Base-by-base conservation (phyloP, 495 filamentous ascomycete genomes). In the Hypoxylon rickii region DNA sequence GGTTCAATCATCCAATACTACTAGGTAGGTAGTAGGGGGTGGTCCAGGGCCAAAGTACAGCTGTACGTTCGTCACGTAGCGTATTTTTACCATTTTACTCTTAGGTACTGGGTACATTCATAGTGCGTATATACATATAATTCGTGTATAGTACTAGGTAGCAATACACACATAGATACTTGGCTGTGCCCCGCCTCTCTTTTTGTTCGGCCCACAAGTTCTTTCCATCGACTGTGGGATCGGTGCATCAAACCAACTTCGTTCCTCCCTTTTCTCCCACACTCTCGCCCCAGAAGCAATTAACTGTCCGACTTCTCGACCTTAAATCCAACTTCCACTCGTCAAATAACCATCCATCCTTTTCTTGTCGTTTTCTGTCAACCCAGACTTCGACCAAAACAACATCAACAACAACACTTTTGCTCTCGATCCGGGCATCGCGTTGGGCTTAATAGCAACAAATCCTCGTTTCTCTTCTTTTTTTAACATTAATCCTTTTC, bases 321-420 rank as follows among this genome's bases (percentile, higher is more conserved):
- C 76, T 76, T 72, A 75, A 79, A 78, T 73, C 71, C 77, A 78
- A 58, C 70, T 72, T 76, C 74, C 71, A 71, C 73, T 50, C 33
- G 73, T 64, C 69, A 70, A 74, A 69, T 69, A 71, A 71, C 58
- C 24, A 29, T 72, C 68, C n/a, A n/a, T n/a, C 65, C 67, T 70
- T 68, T 68, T 63, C 69, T 63, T 62, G 63, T 53, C 48, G 41
- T 57, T 64, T 61, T 72, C 44, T 70, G 69, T 65, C 72, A 61
- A 70, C 66, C 63, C 61, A 58, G 67, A 68, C 66, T 36, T 57
- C 65, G 54, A 58, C 36, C 46, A n/a, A n/a, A n/a, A n/a, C n/a
- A 61, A 42, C 32, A 36, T 7, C n/a, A 56, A 55, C 51, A 57
- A 57, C 69, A 72, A 65, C 67, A 64, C 49, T 48, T 57, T 69